phyloP scores from a whole-genome alignment of 768 basidiomycete species.

The Leccinum uliginosum region DNA sequence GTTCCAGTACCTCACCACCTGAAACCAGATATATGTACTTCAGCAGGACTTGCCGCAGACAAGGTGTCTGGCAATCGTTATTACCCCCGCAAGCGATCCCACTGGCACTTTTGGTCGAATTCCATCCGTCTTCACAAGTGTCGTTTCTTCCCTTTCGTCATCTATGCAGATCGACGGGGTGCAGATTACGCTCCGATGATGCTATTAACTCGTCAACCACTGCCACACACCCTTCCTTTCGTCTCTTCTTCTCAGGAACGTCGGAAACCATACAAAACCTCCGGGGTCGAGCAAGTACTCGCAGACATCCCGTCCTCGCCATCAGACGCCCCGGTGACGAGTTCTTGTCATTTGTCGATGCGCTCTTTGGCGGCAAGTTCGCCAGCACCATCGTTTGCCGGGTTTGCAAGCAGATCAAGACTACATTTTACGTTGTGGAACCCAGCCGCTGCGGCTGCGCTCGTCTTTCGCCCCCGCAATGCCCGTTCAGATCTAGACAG shows the following conservation, averaged over 20 bases:
- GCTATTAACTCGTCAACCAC: conserved; percentile 63
- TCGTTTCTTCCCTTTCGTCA: conserved; percentile 38
- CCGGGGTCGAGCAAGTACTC: conserved; percentile 20
- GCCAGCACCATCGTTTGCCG: conserved; percentile 93
- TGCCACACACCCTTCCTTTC: conserved; percentile 52
- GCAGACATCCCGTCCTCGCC: not conserved
- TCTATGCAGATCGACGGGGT: conserved; percentile 27
- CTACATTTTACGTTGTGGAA: conserved; percentile 19
- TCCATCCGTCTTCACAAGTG: conserved; percentile 23
- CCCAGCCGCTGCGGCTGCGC: conserved; percentile 47
- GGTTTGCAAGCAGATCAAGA: conserved; percentile 73
- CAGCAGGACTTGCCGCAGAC: conserved; percentile 16
- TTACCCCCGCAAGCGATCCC: conserved; percentile 55
- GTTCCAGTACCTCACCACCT: conserved; percentile 3
- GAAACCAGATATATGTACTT: not conserved
- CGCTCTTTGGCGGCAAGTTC: conserved; percentile 85
- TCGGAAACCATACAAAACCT: conserved; percentile 40
- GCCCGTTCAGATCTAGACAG: conserved; percentile 32
- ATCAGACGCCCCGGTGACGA: conserved; percentile 36
- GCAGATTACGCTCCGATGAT: conserved; percentile 54
- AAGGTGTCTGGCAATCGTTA: conserved; percentile 42
- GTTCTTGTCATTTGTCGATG: conserved; percentile 74
- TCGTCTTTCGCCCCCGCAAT: conserved; percentile 56
- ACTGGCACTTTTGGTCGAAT: conserved; percentile 68
- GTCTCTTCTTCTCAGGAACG: conserved; percentile 54